These are phyloP conservation scores for Hypoxylon rickii DNA, from an alignment of 495 filamentous ascomycete species.

Conservation along the genomic window DNA sequence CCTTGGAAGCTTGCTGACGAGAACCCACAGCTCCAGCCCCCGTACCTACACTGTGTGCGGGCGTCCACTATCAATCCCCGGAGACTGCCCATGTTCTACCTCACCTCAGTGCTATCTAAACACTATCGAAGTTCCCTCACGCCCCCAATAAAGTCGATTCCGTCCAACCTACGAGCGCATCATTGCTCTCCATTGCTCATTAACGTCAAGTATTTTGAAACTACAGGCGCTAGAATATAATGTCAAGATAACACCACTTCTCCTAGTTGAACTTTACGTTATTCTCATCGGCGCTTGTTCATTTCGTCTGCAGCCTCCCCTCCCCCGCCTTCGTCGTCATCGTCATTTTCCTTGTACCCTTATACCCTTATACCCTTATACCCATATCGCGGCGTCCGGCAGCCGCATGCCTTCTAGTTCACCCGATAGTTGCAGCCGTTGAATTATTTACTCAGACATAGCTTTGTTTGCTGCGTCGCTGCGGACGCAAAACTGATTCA, in stretches of 20 bases:
- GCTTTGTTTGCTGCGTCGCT: conserved; percentile 21
- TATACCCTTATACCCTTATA: too few species aligned
- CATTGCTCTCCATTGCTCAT: not conserved
- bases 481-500: conserved; percentile 22
- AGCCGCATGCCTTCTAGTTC: conserved; percentile 6
- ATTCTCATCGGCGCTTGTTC: conserved; percentile 4
- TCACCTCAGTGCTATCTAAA: too few species aligned
- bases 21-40: not conserved
- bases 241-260: not conserved
- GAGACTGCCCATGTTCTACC: too few species aligned
- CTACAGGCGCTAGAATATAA: not conserved
- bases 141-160: too few species aligned
- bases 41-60: too few species aligned
- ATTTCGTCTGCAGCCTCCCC: conserved; percentile 4
- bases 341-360: too few species aligned
- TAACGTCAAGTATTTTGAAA: not conserved
- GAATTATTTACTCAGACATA: conserved; percentile 1
- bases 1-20: too few species aligned
- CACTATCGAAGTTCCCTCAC: too few species aligned
- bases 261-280: conserved; percentile 2
- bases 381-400: conserved; percentile 4
- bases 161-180: not conserved
- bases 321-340: conserved; percentile 30
- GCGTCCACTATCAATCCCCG: not conserved
- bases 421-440: not conserved